These are phyloP conservation scores for Calonectria pteridis DNA, from an alignment of 2,329 filamentous ascomycete species.

Conservation along the genomic window DNA sequence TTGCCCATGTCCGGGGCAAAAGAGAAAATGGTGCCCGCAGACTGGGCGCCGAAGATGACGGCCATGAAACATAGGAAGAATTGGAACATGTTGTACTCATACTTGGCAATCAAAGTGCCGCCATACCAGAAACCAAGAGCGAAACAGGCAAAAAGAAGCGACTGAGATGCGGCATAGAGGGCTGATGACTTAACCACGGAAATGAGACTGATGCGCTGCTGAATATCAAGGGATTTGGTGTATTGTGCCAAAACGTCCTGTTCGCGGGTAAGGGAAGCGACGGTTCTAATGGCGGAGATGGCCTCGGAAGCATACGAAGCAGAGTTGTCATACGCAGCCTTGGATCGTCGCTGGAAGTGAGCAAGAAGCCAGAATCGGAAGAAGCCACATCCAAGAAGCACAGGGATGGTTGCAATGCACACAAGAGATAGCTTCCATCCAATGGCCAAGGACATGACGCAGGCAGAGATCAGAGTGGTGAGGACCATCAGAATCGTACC, in stretches of 20 bases:
- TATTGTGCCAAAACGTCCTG: slow-evolving; percentile 82
- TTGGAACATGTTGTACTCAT: slow-evolving; percentile 82
- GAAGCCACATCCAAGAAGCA: slow-evolving; percentile 86
- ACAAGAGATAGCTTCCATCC: slow-evolving; percentile 92
- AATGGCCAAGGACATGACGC: slow-evolving; percentile 77
- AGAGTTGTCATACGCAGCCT: slow-evolving; percentile 82
- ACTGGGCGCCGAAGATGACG: slow-evolving; percentile 92
- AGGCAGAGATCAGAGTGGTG: slow-evolving; percentile 83
- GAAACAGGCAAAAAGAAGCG: slow-evolving; percentile 84
- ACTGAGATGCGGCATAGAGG: slow-evolving; percentile 88
- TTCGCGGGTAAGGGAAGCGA: slow-evolving; percentile 91
- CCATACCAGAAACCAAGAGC: slow-evolving; percentile 96
- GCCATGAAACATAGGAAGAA: slow-evolving; percentile 94
- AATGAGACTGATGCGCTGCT: slow-evolving; percentile 75
- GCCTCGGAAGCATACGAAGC: slow-evolving; percentile 93
- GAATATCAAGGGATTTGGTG: slow-evolving; percentile 72
- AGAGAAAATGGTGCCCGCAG: slow-evolving; percentile 88
- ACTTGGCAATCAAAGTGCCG: slow-evolving; percentile 77
- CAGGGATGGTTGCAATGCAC: slow-evolving; percentile 81
- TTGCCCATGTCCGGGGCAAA: slow-evolving; percentile 96
- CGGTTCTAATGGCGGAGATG: slow-evolving; percentile 92
- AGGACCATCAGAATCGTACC: slow-evolving; percentile 85
- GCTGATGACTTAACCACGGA: slow-evolving; percentile 82
- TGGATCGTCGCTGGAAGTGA: slow-evolving; percentile 82
- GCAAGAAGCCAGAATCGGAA: slow-evolving; percentile 88